Conservation (phyloP, 495 filamentous ascomycete genomes). For the Xylaria bambusicola region DNA sequence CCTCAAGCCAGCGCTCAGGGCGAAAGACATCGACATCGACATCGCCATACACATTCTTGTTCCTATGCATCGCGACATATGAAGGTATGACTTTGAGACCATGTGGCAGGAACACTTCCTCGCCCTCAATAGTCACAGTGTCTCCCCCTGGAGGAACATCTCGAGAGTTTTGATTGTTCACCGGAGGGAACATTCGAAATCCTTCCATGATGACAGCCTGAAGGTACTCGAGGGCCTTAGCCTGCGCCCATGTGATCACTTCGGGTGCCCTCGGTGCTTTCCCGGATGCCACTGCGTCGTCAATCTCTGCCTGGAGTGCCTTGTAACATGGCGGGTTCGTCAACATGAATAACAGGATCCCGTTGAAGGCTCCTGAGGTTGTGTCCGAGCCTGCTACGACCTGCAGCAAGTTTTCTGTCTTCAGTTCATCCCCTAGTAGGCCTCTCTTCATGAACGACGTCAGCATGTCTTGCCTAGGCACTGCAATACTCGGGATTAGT, state of each 20-base stretch:
- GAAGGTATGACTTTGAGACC: slow-evolving; percentile 45
- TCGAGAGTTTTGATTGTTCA: slow-evolving; percentile 34
- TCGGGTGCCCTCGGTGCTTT: slow-evolving; percentile 20
- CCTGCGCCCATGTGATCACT: slow-evolving; percentile 40
- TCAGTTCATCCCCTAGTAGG: slow-evolving; percentile 32
- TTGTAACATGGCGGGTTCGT: slow-evolving; percentile 47
- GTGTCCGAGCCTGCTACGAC: slow-evolving; percentile 56
- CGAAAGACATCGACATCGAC: slow-evolving; percentile 35
- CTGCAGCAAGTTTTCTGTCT: slow-evolving; percentile 35
- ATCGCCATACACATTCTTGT: slow-evolving; percentile 52
- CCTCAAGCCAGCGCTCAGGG: slow-evolving; percentile 49
- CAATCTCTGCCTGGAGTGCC: slow-evolving; percentile 58
- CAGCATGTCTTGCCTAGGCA: slow-evolving; percentile 38
- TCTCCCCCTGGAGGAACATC: slow-evolving; percentile 46
- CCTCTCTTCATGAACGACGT: slow-evolving; percentile 45
- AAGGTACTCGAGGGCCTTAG: slow-evolving; percentile 42
- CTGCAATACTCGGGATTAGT: background rate
- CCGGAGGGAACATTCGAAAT: slow-evolving; percentile 39
- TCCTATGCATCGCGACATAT: slow-evolving; percentile 47
- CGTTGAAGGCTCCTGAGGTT: slow-evolving; percentile 57
- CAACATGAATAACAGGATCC: slow-evolving; percentile 54
- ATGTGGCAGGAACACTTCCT: slow-evolving; percentile 44
- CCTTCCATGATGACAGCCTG: slow-evolving; percentile 46
- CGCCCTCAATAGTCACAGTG: slow-evolving; percentile 17
- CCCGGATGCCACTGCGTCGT: slow-evolving; percentile 30